Percentiles rank a stretch among this genome's conserved stretches.
Conservation (phyloP, 169 alveolate species). For the Babesia gibsoni region DNA sequence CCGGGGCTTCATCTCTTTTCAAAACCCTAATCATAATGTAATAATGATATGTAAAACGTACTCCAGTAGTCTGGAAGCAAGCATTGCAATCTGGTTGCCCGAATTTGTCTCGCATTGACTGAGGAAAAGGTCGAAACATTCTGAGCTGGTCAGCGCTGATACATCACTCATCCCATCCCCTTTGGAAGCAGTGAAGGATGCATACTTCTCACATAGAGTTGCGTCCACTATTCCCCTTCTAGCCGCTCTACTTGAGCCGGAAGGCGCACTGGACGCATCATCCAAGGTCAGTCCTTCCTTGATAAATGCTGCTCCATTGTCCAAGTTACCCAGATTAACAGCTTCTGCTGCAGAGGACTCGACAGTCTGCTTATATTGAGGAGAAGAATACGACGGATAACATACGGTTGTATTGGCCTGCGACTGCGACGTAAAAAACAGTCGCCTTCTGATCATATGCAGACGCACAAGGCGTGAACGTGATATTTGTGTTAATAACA, state of each 20-base stretch:
- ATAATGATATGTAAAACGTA: background rate
- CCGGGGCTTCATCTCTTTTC: background rate
- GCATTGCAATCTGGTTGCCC: background rate
- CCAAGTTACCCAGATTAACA: background rate
- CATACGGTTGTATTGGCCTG: background rate
- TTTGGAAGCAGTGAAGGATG: background rate
- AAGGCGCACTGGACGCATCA: background rate
- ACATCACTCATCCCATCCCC: background rate
- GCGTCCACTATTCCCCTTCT: constrained; percentile 37
- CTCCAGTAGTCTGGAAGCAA: constrained; percentile 30
- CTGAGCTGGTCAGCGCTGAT: background rate
- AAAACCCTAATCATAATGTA: background rate
- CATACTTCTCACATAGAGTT: constrained; percentile 24
- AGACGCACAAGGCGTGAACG: background rate
- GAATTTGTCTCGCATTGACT: constrained; percentile 38
- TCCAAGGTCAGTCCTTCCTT: constrained; percentile 3
- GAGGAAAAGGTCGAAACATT: constrained; percentile 15
- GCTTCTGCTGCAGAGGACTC: background rate
- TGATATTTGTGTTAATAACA: background rate
- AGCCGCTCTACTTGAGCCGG: background rate
- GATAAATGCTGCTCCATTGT: background rate
- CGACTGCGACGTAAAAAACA: background rate
- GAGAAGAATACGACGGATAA: background rate
- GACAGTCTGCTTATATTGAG: background rate
- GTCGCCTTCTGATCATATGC: background rate